Base-by-base conservation (phyloP, 345 rosid genomes). In the Acer campestre region DNA sequence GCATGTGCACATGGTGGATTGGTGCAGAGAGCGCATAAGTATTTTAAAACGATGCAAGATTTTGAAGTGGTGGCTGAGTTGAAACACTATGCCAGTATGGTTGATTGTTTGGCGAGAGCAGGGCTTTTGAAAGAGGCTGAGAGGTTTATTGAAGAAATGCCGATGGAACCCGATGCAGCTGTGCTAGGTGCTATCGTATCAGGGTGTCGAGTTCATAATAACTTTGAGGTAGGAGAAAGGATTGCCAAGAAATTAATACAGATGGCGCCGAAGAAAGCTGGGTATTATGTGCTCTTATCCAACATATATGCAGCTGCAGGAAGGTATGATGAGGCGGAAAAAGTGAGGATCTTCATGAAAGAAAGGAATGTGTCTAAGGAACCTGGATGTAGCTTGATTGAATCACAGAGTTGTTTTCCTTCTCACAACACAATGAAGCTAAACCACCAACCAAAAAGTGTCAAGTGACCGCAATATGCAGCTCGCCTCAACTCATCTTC, bases 1-100 rank as follows among this genome's bases (percentile, higher is more conserved):
- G 91, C 90, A 0, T 91, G 93, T 68, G 93, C 89, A 1, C 95
- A 91, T 78, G 89, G 88, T 2, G 95, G 93, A 46, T 79, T 86
- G 77, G 93, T 90, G 58, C 84, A 87, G 44, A 75, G 51, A 77
- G 88, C 89, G 7, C 83, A 71, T 67, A 11, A 31, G 9, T 85
- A 71, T 76, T 81, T 91, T 22, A 76, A 84, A 79, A 80, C 73
- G 83, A 89, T 91, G 86, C 38, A 64, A 35, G 79, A 83, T 23
- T 77, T 61, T 61, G 86, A 85, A 1, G 75, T 89, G 77, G 84
- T 70, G 25, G 79, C 90, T 0, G 87, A 83, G 61, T 59, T 87
- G 86, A 90, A 84, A 73, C 94, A 90, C 65, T 88, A 86, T 63
- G 86, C 94, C 13, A 73, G 79, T 58, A 75, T 90, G 83, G 89